Base-by-base conservation (phyloP, 352 stramenopile species). In the Phytophthora sp. region DNA sequence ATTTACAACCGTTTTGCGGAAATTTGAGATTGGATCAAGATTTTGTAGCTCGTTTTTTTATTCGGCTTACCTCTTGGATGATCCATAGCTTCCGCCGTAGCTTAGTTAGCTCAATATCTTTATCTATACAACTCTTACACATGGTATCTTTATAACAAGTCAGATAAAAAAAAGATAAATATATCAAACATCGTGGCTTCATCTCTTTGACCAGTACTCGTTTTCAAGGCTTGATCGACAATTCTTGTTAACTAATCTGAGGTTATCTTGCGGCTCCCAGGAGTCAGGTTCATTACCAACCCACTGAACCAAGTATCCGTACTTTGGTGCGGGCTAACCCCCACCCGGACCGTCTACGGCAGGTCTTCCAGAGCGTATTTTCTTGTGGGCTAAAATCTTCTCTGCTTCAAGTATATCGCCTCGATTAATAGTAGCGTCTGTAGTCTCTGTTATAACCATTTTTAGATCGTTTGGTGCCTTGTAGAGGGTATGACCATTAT, bases 401-500 rank as follows among this genome's bases (percentile, higher is more conserved):
- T n/a, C n/a, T n/a, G n/a, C n/a, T n/a, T n/a, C n/a, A n/a, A n/a
- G n/a, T 32, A 78, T 68, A 51, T 73, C 30, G 17, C 43, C 45
- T 5, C 38, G 23, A 21, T 67, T 54, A 18, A 69, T 60, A 21
- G 24, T 23, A 43, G 58, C 57, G 23, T 63, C 48, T 23, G 43
- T 66, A 30, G 57, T 31, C 28, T 67, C 49, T 31, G 45, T 26
- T 27, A 66, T 41, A 20, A 79, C 57, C 10, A 61, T 9, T 35
- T 66, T 71, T 0, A 76, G 17, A 41, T 73, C 62, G 18, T 66
- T 69, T 20, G 27, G 46, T 12, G 61, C 9, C 9, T 66, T 69
- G 52, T 66, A 76, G 1, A 70, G 46, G 0, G 50, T 66, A 48
- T 74, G 62, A 26, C 41, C 54, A 54, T 79, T 79, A 27, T 72